phyloP scores from a whole-genome alignment of 2,329 filamentous ascomycete species.

The Verticillium alfalfae region DNA sequence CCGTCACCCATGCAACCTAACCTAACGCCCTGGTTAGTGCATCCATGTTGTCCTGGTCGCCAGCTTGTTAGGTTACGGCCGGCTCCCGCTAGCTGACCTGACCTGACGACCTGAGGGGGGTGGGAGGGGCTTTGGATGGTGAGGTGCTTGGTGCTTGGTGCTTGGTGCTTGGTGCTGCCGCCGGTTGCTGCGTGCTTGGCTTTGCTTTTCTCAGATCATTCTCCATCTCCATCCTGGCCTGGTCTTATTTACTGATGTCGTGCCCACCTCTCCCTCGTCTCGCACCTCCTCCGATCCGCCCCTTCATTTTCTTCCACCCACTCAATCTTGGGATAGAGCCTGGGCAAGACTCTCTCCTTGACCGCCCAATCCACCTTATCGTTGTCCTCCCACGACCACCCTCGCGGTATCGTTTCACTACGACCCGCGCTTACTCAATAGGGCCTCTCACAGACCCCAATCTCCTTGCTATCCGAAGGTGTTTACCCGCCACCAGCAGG shows the following conservation, averaged over 20 bases:
- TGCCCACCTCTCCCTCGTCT: background rate
- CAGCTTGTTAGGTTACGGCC: background rate
- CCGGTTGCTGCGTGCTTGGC: background rate
- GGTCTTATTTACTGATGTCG: background rate
- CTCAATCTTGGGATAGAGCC: background rate
- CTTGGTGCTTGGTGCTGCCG: background rate
- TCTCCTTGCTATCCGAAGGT: background rate
- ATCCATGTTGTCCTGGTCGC: background rate
- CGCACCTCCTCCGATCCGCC: background rate
- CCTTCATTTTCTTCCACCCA: background rate
- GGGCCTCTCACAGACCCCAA: background rate
- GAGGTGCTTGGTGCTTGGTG: background rate
- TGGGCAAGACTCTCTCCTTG: background rate
- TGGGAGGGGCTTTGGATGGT: background rate
- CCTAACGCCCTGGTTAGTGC: background rate
- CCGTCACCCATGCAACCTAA: background rate
- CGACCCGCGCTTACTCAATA: background rate
- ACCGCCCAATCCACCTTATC: background rate
- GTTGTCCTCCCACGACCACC: background rate
- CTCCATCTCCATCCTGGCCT: background rate
- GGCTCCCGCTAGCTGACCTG: background rate
- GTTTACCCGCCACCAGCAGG: background rate
- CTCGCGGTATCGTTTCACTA: background rate
- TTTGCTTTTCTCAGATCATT: background rate
- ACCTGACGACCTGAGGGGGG: background rate